phyloP scores from a whole-genome alignment of 495 filamentous ascomycete species.

The Aspergillus bridgeri region DNA sequence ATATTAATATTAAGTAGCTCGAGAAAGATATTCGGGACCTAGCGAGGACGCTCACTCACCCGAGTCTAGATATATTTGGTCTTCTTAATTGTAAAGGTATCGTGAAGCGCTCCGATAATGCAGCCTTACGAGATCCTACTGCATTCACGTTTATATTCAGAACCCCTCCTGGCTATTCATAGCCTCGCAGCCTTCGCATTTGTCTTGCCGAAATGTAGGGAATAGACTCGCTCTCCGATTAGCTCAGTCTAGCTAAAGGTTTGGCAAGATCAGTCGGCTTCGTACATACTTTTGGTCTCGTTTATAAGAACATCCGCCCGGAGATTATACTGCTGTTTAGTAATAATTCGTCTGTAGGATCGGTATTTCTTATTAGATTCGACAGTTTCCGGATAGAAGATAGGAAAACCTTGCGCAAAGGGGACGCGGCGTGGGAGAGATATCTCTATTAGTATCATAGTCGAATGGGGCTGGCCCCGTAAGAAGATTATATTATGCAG shows the following conservation, averaged over 20 bases:
- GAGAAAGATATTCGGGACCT: constrained; percentile 26
- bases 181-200: constrained; percentile 24
- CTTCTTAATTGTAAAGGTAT: constrained; percentile 47
- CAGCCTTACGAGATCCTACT: not conserved
- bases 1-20: not conserved
- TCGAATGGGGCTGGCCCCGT: constrained; percentile 31
- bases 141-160: constrained; percentile 18
- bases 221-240: constrained; percentile 16
- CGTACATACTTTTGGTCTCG: constrained; percentile 38
- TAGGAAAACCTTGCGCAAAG: constrained; percentile 11
- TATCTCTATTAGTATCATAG: constrained; percentile 42
- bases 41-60: constrained; percentile 32
- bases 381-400: constrained; percentile 28
- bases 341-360: constrained; percentile 13
- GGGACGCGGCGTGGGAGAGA: constrained; percentile 32
- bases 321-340: constrained; percentile 36
- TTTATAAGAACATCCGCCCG: constrained; percentile 48
- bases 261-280: constrained; percentile 36
- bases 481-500: constrained; percentile 38
- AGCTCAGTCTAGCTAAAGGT: constrained; percentile 27
- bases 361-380: constrained; percentile 41
- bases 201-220: constrained; percentile 6
- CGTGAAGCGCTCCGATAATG: not conserved
- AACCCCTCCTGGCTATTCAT: constrained; percentile 8
- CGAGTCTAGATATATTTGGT: constrained; percentile 42